phyloP scores from a whole-genome alignment of 352 stramenopile genomes.

The Globisporangium paddicum region DNA sequence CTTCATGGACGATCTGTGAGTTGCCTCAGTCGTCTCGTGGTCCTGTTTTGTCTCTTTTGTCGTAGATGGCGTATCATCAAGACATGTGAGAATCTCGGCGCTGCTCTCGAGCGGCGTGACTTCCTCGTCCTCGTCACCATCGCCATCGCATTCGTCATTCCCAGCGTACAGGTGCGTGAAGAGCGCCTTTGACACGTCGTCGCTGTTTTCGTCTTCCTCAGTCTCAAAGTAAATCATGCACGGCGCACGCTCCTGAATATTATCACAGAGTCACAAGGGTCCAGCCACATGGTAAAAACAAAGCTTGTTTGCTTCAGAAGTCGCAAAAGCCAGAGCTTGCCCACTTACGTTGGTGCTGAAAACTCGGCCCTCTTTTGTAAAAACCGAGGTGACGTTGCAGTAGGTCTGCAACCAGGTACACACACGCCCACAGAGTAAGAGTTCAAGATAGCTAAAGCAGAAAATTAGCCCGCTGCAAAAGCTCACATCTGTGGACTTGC shows the following conservation, averaged over 20 bases:
- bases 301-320: background rate
- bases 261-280: background rate
- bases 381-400: conserved; percentile 54
- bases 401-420: conserved; percentile 29
- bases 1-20: background rate
- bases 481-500: conserved; percentile 71
- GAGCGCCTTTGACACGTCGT: conserved; percentile 61
- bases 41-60: background rate
- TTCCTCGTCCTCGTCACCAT: conserved; percentile 12
- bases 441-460: background rate
- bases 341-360: conserved; percentile 71
- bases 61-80: conserved; percentile 4
- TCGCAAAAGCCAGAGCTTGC: too few relatives aligned
- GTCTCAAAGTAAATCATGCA: conserved; percentile 74
- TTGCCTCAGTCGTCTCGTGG: background rate
- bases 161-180: conserved; percentile 51
- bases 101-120: conserved; percentile 4
- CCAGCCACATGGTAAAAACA: background rate
- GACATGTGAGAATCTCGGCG: conserved; percentile 13
- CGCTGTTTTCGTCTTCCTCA: conserved; percentile 32
- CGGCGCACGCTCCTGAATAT: conserved; percentile 56
- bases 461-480: background rate
- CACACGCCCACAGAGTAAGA: background rate
- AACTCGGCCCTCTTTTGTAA: conserved; percentile 59
- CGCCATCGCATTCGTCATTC: conserved; percentile 22